Conservation (phyloP, 192 early-diverging fungal genomes). For the Spizellomyces punctatus region DNA sequence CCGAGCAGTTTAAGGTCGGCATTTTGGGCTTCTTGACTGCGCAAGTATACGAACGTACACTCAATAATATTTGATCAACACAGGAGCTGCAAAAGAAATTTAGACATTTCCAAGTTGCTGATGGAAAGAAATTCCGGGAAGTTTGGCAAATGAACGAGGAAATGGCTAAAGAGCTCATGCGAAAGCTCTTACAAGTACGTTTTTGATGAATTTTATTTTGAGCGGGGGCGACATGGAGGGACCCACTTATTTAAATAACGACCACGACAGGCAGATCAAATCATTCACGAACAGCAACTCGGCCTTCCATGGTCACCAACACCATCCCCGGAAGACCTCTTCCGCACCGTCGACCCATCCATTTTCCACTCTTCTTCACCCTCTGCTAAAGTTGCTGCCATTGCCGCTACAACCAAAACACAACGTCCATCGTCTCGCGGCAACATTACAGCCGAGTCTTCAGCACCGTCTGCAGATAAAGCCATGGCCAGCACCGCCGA, state of each 20-base stretch:
- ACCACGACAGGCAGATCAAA: conserved; percentile 44
- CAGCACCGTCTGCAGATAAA: not conserved
- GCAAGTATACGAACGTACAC: not conserved
- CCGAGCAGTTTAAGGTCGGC: conserved; percentile 57
- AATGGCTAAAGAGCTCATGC: conserved; percentile 47
- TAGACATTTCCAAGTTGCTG: conserved; percentile 54
- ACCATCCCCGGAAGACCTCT: conserved; percentile 44
- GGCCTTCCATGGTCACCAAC: conserved; percentile 52
- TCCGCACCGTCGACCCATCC: conserved; percentile 43
- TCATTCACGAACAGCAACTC: conserved; percentile 63
- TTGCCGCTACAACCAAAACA: not conserved
- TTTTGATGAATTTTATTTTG: not conserved
- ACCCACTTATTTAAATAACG: not conserved
- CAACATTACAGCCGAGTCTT: not conserved
- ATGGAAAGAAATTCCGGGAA: conserved; percentile 51
- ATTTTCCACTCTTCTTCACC: conserved; percentile 26
- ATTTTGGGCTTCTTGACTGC: not conserved
- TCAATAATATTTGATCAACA: not conserved
- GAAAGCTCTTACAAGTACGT: conserved; percentile 52
- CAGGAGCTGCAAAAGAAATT: conserved; percentile 66
- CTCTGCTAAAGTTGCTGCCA: not conserved
- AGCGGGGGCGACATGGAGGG: not conserved
- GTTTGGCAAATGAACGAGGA: conserved; percentile 66
- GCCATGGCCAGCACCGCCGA: not conserved
- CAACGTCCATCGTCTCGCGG: conserved; percentile 5